These are phyloP conservation scores for Plasmodium gonderi DNA, from an alignment of 169 alveolate genomes.

Conservation along the genomic window DNA sequence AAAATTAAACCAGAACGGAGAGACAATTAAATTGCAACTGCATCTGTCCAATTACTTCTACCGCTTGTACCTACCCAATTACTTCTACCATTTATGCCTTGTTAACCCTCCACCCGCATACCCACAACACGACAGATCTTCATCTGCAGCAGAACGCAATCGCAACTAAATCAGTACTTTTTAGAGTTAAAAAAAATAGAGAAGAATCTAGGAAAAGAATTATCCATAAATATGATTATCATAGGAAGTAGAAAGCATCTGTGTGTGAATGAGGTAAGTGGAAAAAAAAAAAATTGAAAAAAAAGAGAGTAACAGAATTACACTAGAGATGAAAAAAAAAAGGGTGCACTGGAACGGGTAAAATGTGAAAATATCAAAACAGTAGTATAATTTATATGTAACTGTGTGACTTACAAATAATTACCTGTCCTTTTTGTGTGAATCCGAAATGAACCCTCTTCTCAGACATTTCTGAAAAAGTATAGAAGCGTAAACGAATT, in stretches of 20 bases:
- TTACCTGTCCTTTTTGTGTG: too few species aligned
- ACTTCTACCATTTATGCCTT: not conserved
- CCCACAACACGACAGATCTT: slow-evolving; percentile 53
- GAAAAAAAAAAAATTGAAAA: not conserved
- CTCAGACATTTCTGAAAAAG: slow-evolving; percentile 4
- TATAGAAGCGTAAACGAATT: slow-evolving; percentile 10
- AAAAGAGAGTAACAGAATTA: not conserved
- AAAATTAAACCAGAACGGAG: too few species aligned
- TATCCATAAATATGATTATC: slow-evolving; percentile 35
- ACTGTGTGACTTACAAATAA: too few species aligned
- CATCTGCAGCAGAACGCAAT: slow-evolving; percentile 81
- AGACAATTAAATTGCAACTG: not conserved
- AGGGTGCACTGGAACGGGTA: not conserved
- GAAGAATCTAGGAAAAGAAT: not conserved
- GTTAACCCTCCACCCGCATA: not conserved
- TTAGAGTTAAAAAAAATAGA: slow-evolving; percentile 73
- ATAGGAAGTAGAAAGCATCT: slow-evolving; percentile 59
- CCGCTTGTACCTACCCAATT: not conserved
- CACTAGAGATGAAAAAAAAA: not conserved
- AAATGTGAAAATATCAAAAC: too few species aligned
- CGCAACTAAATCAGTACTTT: slow-evolving; percentile 80
- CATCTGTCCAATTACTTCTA: not conserved
- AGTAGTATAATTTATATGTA: too few species aligned
- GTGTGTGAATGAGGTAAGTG: slow-evolving; percentile 42
- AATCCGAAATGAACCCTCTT: not conserved